A percentile compares a stretch with the other conserved stretches of the same genome.
These are phyloP conservation scores for Russula ochroleuca DNA, from an alignment of 768 basidiomycete genomes.

Conservation along the genomic window DNA sequence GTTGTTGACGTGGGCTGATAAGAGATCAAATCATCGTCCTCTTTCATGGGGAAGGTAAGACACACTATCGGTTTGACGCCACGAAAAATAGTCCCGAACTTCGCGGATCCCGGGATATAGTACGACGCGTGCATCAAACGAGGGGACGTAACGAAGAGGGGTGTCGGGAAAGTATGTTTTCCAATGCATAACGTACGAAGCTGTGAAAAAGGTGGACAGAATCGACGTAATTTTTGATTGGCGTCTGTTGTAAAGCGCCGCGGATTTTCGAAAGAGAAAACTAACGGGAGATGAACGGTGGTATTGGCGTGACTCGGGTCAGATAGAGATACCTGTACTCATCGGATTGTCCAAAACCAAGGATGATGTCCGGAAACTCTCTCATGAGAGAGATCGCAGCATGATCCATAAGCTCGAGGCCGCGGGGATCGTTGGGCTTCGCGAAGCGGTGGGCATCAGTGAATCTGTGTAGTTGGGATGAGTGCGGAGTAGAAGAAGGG, in stretches of 20 bases:
- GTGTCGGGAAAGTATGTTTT: conserved; percentile 66
- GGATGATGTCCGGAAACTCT: conserved; percentile 74
- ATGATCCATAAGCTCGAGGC: conserved; percentile 86
- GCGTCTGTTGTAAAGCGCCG: conserved; percentile 79
- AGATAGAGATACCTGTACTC: conserved; percentile 71
- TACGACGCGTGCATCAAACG: conserved; percentile 87
- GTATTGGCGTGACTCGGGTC: background rate
- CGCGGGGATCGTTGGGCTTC: conserved; percentile 90
- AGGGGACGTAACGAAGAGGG: conserved; percentile 76
- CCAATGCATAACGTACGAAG: conserved; percentile 89
- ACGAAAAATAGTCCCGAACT: conserved; percentile 88
- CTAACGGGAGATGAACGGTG: conserved; percentile 39
- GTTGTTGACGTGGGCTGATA: conserved; percentile 92
- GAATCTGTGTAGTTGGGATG: conserved; percentile 49
- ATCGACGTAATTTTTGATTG: conserved; percentile 82
- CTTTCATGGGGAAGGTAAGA: conserved; percentile 12
- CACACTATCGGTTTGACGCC: conserved; percentile 95
- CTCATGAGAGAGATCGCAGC: conserved; percentile 81
- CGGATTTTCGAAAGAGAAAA: conserved; percentile 76
- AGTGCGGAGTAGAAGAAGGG: background rate
- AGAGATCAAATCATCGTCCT: conserved; percentile 14
- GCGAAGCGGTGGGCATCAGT: conserved; percentile 75
- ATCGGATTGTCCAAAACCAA: conserved; percentile 95
- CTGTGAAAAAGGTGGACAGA: conserved; percentile 83
- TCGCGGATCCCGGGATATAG: conserved; percentile 70